These are phyloP conservation scores for Botrytis galanthina DNA, from an alignment of 2,329 filamentous ascomycete species.

Conservation along the genomic window DNA sequence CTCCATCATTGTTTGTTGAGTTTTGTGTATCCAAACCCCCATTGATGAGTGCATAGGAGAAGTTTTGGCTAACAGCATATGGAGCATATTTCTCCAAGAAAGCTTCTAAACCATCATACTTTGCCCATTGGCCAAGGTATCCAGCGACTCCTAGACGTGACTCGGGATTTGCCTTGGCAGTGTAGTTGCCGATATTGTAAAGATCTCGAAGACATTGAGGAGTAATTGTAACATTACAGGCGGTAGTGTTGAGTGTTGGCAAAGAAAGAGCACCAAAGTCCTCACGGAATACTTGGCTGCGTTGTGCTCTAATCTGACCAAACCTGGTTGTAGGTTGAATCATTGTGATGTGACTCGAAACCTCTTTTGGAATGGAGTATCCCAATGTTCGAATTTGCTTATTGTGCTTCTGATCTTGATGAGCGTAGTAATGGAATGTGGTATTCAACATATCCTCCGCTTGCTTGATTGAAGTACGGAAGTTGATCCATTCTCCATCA, in stretches of 20 bases:
- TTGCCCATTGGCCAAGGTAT: constrained; percentile 40
- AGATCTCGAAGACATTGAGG: constrained; percentile 38
- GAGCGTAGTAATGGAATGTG: constrained; percentile 40
- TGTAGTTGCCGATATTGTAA: constrained; percentile 46
- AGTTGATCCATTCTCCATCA: constrained; percentile 52
- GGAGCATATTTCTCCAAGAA: constrained; percentile 29
- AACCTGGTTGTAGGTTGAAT: constrained; percentile 50
- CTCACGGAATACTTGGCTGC: constrained; percentile 32
- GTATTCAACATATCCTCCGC: constrained; percentile 36
- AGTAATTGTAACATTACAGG: constrained; percentile 38
- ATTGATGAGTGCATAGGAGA: constrained; percentile 34
- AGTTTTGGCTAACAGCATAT: constrained; percentile 29
- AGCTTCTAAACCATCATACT: constrained; percentile 27
- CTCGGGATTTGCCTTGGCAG: constrained; percentile 45
- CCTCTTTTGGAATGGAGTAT: constrained; percentile 42
- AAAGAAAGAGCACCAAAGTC: constrained; percentile 27
- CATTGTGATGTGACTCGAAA: constrained; percentile 42
- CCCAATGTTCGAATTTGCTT: constrained; percentile 49
- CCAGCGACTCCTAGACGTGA: constrained; percentile 62
- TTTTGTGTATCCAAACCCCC: constrained; percentile 42
- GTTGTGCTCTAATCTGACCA: constrained; percentile 40
- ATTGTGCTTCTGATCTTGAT: constrained; percentile 43
- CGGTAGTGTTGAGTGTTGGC: constrained; percentile 26
- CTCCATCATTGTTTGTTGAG: constrained; percentile 40
- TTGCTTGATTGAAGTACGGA: constrained; percentile 33